These are phyloP conservation scores for Aspergillus pseudoglaucus DNA, from an alignment of 2,329 filamentous ascomycete genomes.

Conservation along the genomic window DNA sequence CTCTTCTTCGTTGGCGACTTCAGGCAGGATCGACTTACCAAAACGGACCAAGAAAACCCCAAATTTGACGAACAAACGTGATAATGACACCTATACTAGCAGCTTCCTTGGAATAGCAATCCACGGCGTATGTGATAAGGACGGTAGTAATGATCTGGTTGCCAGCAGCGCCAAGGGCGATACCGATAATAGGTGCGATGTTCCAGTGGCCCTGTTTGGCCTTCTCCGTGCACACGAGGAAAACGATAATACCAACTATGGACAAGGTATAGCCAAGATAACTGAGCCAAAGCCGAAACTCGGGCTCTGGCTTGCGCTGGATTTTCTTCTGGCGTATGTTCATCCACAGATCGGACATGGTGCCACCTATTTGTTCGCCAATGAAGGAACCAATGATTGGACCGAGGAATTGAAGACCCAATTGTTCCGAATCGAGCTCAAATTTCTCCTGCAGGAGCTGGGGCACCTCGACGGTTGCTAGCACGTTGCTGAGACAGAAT, in stretches of 20 bases:
- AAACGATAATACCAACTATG: conserved; percentile 52
- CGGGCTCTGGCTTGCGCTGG: conserved; percentile 41
- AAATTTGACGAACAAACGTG: conserved; percentile 47
- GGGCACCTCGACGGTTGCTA: conserved; percentile 55
- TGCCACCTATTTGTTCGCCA: conserved; percentile 56
- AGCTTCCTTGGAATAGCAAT: conserved; percentile 51
- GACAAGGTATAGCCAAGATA: conserved; percentile 49
- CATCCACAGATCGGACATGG: conserved; percentile 54
- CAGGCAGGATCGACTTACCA: conserved; percentile 22
- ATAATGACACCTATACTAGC: conserved; percentile 58
- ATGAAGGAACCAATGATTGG: conserved; percentile 55
- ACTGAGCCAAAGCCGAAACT: conserved; percentile 54
- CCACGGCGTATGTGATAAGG: conserved; percentile 55
- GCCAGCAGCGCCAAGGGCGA: conserved; percentile 48
- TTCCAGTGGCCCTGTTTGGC: conserved; percentile 45
- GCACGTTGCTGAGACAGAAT: conserved; percentile 50
- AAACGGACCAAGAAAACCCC: conserved; percentile 35
- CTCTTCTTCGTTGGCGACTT: neutral
- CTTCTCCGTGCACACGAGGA: conserved; percentile 48
- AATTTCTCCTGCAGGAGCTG: conserved; percentile 53
- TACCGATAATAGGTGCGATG: conserved; percentile 53
- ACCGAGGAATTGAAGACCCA: conserved; percentile 55
- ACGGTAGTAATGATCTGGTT: conserved; percentile 60
- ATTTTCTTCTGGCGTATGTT: conserved; percentile 24
- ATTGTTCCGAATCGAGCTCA: conserved; percentile 51